Percentiles rank a stretch among this genome's conserved stretches.
These are phyloP conservation scores for Crithidia bombi DNA, from an alignment of 208 protist genomes.

Conservation along the genomic window DNA sequence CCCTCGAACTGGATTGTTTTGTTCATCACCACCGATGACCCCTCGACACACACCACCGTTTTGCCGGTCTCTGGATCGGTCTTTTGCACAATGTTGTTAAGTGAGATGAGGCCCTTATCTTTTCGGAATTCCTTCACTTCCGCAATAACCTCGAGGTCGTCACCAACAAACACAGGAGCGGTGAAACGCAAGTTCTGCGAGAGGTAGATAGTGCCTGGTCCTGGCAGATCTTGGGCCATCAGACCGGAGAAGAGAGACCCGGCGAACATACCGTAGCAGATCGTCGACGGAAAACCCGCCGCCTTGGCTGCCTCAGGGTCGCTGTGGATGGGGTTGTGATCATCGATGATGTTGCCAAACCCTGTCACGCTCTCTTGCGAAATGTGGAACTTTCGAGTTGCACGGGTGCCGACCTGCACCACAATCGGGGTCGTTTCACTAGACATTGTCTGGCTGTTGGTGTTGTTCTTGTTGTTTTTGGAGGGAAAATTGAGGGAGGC, in stretches of 20 bases:
- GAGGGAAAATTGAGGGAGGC: background rate
- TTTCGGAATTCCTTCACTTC: slow-evolving; percentile 72
- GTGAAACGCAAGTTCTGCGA: slow-evolving; percentile 84
- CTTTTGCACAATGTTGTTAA: slow-evolving; percentile 65
- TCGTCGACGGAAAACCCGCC: slow-evolving; percentile 71
- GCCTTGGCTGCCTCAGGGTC: slow-evolving; percentile 64
- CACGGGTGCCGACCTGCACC: slow-evolving; percentile 63
- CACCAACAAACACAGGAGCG: slow-evolving; percentile 74
- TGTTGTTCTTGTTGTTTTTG: too few relatives aligned
- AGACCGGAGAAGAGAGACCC: slow-evolving; percentile 85
- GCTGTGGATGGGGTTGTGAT: slow-evolving; percentile 86
- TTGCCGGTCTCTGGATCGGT: slow-evolving; percentile 53
- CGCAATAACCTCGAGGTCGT: slow-evolving; percentile 71
- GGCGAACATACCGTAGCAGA: slow-evolving; percentile 85
- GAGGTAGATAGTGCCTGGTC: slow-evolving; percentile 81
- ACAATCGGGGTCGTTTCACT: slow-evolving; percentile 24
- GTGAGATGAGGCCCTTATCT: slow-evolving; percentile 66
- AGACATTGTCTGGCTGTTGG: too few relatives aligned
- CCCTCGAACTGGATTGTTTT: slow-evolving; percentile 80
- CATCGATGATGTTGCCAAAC: slow-evolving; percentile 77
- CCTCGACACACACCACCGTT: slow-evolving; percentile 68
- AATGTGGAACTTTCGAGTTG: slow-evolving; percentile 50
- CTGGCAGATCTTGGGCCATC: slow-evolving; percentile 81
- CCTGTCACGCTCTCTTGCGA: slow-evolving; percentile 61
- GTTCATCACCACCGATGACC: slow-evolving; percentile 83